Evolutionary conservation across 768 basidiomycete species (phyloP).

Genomic region (Mycena amicta): DNA sequence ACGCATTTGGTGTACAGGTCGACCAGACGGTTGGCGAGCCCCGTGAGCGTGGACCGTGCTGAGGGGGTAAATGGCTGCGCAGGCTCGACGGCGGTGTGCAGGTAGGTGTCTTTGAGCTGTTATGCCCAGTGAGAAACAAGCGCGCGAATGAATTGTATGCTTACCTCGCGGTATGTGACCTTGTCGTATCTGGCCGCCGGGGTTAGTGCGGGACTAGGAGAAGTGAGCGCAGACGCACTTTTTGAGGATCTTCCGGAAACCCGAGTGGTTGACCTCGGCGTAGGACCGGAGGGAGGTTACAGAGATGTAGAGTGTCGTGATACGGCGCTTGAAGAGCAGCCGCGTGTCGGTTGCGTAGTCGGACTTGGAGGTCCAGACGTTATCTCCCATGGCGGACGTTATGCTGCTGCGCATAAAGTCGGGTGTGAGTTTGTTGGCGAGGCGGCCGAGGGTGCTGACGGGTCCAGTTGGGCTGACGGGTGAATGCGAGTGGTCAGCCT

Average conservation of each 20-base stretch:
- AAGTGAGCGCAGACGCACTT: conserved; percentile 56
- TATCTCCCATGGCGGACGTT: conserved; percentile 42
- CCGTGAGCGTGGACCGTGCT: conserved; percentile 65
- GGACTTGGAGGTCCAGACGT: conserved; percentile 79
- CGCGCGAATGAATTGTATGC: too few relatives aligned
- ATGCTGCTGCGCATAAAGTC: conserved; percentile 54
- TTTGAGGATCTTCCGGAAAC: conserved; percentile 93
- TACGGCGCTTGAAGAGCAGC: conserved; percentile 85
- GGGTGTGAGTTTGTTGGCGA: conserved; percentile 49
- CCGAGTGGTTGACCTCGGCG: conserved; percentile 89
- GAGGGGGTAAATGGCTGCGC: conserved; percentile 67
- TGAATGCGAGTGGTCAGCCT: conserved; percentile 11
- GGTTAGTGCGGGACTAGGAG: conserved; percentile 11
- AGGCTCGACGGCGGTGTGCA: conserved; percentile 68
- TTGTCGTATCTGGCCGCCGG: conserved; percentile 81
- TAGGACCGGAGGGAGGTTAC: conserved; percentile 81
- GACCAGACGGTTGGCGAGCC: conserved; percentile 58
- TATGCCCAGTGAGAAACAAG: not conserved
- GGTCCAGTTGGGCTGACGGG: conserved; percentile 3
- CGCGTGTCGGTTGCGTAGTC: conserved; percentile 84
- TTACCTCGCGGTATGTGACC: conserved; percentile 72
- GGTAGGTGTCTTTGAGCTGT: conserved; percentile 77
- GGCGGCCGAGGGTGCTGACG: conserved; percentile 33
- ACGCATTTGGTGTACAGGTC: conserved; percentile 86
- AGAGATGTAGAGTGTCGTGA: conserved; percentile 80